These are phyloP conservation scores for Quercus robur DNA, from an alignment of 306 rosid species.

Conservation along the genomic window DNA sequence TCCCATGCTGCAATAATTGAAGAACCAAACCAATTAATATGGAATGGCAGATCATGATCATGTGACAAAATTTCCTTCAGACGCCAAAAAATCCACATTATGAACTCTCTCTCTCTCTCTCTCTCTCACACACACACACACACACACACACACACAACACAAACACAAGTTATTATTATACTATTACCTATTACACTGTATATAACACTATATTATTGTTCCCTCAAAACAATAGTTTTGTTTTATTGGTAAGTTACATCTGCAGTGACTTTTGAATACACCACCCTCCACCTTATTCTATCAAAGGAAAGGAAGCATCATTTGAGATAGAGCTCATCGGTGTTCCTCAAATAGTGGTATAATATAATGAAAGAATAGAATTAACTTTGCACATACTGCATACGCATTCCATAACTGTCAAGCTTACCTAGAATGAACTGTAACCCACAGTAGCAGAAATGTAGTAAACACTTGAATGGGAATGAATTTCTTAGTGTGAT, in stretches of 20 bases:
- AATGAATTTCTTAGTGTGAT: not conserved
- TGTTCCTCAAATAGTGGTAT: not conserved
- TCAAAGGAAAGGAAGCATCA: too few relatives aligned
- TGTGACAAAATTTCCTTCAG: not conserved
- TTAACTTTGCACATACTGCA: not conserved
- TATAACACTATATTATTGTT: too few relatives aligned
- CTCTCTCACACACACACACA: not conserved
- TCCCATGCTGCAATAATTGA: conserved; percentile 68
- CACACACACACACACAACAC: not conserved
- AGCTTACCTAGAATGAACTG: not conserved
- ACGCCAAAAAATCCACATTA: not conserved
- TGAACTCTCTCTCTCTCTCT: not conserved
- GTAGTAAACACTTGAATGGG: not conserved
- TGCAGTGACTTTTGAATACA: too few relatives aligned
- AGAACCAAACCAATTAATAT: not conserved
- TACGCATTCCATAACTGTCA: not conserved
- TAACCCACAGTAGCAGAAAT: not conserved
- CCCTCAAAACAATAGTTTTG: too few relatives aligned
- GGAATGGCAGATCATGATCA: not conserved
- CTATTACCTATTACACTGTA: too few relatives aligned
- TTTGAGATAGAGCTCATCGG: too few relatives aligned
- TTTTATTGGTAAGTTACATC: too few relatives aligned
- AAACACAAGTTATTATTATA: not conserved
- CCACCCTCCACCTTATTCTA: too few relatives aligned
- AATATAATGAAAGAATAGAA: not conserved